A percentile compares a stretch with the other conserved stretches of the same genome.
Evolutionary conservation across 2,329 filamentous ascomycete species (phyloP).

Genomic region (Trichothecium sympodiale): DNA sequence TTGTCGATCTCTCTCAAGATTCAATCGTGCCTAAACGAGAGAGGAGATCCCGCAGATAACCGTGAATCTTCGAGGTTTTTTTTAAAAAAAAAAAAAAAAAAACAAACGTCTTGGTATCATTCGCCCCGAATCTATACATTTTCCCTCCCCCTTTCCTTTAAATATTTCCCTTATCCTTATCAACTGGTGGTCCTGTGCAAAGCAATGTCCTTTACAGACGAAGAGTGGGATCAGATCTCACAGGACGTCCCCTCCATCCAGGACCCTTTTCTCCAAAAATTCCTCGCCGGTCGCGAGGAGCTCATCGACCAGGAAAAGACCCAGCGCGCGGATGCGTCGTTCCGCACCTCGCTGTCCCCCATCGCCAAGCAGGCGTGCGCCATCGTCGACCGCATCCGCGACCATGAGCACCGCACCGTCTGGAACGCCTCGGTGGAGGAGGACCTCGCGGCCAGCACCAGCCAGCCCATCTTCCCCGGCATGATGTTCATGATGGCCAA

Average conservation of each 20-base stretch:
- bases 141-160: too few relatives aligned
- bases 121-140: too few relatives aligned
- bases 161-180: too few relatives aligned
- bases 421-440: slow-evolving; percentile 71
- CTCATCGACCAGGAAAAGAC: slow-evolving; percentile 74
- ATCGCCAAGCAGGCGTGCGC: slow-evolving; percentile 66
- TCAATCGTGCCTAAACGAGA: too few relatives aligned
- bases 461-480: slow-evolving; percentile 64
- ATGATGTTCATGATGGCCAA: slow-evolving; percentile 92
- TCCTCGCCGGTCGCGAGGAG: slow-evolving; percentile 62
- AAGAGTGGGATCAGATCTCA: slow-evolving; percentile 48
- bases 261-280: slow-evolving; percentile 75
- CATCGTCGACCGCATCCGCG: slow-evolving; percentile 71
- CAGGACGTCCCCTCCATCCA: slow-evolving; percentile 43
- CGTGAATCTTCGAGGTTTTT: too few relatives aligned
- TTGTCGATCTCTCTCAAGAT: too few relatives aligned
- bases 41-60: too few relatives aligned
- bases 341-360: slow-evolving; percentile 65
- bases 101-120: too few relatives aligned
- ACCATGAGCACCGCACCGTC: slow-evolving; percentile 61
- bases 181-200: too few relatives aligned
- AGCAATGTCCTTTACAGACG: slow-evolving; percentile 33
- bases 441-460: slow-evolving; percentile 47
- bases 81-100: too few relatives aligned
- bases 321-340: slow-evolving; percentile 62